phyloP scores from a whole-genome alignment of 2,329 filamentous ascomycete genomes.

The Hymenoscyphus fraxineus region DNA sequence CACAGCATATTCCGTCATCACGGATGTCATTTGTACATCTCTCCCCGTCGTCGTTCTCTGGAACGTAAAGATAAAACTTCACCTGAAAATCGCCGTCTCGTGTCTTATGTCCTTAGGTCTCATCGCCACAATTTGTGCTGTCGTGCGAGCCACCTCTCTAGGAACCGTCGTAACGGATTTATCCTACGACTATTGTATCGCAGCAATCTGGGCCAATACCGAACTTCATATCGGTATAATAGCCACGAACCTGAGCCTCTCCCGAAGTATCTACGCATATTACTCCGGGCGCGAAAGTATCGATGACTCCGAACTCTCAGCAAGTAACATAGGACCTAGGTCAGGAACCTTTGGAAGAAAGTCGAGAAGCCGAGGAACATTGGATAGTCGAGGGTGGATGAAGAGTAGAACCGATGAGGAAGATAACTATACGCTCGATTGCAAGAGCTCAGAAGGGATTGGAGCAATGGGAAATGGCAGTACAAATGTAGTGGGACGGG shows the following conservation, averaged over 20 bases:
- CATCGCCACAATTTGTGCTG: slow-evolving; percentile 14
- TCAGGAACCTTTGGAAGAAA: not conserved
- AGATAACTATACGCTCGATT: not conserved
- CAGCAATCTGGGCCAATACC: slow-evolving; percentile 5
- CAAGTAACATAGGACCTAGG: not conserved
- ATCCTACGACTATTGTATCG: slow-evolving; percentile 15
- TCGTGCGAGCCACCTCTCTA: slow-evolving; percentile 15
- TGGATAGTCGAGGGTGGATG: not conserved
- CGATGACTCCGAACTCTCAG: not conserved
- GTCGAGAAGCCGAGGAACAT: not conserved
- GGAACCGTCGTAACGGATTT: slow-evolving; percentile 12
- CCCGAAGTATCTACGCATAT: slow-evolving; percentile 12
- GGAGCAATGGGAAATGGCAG: not conserved
- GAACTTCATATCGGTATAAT: slow-evolving; percentile 16
- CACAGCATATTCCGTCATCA: slow-evolving; percentile 15
- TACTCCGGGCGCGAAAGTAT: slow-evolving; percentile 1
- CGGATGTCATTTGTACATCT: slow-evolving; percentile 15
- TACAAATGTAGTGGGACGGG: not conserved
- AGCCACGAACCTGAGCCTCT: slow-evolving; percentile 12
- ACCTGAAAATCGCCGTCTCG: slow-evolving; percentile 9
- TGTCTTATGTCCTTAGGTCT: slow-evolving; percentile 14
- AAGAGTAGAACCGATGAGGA: not conserved
- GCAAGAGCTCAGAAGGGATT: not conserved
- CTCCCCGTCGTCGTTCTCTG: slow-evolving; percentile 15
- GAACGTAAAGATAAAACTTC: slow-evolving; percentile 12